Conservation (phyloP, 2,329 filamentous ascomycete genomes). For the Ophioceras dolichostomum region DNA sequence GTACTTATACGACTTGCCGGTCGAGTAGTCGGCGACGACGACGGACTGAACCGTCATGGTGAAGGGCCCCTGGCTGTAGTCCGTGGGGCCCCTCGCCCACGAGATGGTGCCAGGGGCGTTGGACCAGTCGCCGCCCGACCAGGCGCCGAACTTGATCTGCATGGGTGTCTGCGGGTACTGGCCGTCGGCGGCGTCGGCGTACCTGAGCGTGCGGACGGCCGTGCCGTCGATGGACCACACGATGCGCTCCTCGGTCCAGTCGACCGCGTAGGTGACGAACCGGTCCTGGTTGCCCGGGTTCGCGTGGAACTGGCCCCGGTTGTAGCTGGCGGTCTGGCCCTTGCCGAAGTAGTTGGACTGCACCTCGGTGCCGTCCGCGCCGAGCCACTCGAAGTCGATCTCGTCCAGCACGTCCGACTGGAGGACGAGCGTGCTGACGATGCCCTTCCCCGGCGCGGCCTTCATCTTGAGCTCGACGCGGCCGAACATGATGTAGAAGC, state of each 20-base stretch:
- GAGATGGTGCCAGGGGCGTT: conserved; percentile 74
- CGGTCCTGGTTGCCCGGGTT: conserved; percentile 54
- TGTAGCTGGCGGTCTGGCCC: conserved; percentile 72
- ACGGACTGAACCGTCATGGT: conserved; percentile 72
- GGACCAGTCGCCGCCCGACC: conserved; percentile 77
- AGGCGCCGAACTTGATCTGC: conserved; percentile 84
- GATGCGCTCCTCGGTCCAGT: conserved; percentile 80
- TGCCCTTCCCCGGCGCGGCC: conserved; percentile 76
- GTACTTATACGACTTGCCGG: conserved; percentile 75
- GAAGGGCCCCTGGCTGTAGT: conserved; percentile 76
- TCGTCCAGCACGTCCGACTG: conserved; percentile 90
- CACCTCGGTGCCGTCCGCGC: conserved; percentile 62
- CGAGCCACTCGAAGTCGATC: conserved; percentile 96
- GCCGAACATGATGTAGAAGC: conserved; percentile 99
- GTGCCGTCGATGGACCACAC: conserved; percentile 75
- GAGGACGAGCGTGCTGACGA: conserved; percentile 85
- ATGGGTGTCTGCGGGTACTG: conserved; percentile 95
- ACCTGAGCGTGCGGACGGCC: conserved; percentile 63
- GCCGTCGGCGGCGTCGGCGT: conserved; percentile 51
- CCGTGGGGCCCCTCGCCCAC: conserved; percentile 78
- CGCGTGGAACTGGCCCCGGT: conserved; percentile 73
- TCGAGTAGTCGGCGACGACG: conserved; percentile 81
- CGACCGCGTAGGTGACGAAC: conserved; percentile 80
- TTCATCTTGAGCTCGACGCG: conserved; percentile 77
- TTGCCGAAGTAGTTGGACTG: conserved; percentile 98